Conservation (phyloP, 164 flowering plant species). For the Santalum album region DNA sequence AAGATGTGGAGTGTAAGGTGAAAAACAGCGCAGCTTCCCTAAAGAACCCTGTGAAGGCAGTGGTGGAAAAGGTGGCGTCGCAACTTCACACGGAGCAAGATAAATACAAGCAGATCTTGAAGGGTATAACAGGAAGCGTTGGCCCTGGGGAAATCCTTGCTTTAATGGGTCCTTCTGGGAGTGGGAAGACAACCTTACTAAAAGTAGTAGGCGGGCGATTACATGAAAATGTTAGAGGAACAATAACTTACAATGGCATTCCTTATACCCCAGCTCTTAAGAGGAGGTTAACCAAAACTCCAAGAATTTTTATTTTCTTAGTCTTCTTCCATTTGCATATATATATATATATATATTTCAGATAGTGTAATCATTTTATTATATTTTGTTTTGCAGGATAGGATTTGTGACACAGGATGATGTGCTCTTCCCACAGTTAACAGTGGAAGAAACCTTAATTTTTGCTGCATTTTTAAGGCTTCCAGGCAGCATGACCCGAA, state of each 20-base stretch:
- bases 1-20: conserved; percentile 75
- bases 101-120: conserved; percentile 65
- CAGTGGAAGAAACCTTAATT: conserved; percentile 86
- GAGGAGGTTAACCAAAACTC: conserved; percentile 44
- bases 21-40: conserved; percentile 24
- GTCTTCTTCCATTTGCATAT: no score
- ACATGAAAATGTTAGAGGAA: conserved; percentile 65
- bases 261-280: conserved; percentile 72
- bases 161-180: conserved; percentile 98
- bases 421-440: conserved; percentile 76
- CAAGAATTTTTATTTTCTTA: background rate
- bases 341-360: no score
- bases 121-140: conserved; percentile 82
- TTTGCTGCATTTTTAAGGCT: conserved; percentile 88
- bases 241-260: conserved; percentile 68
- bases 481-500: conserved; percentile 60
- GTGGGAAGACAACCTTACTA: conserved; percentile 89
- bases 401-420: conserved; percentile 98
- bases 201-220: conserved; percentile 80
- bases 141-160: conserved; percentile 91
- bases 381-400: conserved; percentile 37
- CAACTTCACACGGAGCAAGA: conserved; percentile 43
- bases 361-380: no score
- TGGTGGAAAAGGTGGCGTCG: conserved; percentile 51
- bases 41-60: conserved; percentile 50